Conservation (phyloP, 441 rosid genomes). For the Gossypium schwendimanii region DNA sequence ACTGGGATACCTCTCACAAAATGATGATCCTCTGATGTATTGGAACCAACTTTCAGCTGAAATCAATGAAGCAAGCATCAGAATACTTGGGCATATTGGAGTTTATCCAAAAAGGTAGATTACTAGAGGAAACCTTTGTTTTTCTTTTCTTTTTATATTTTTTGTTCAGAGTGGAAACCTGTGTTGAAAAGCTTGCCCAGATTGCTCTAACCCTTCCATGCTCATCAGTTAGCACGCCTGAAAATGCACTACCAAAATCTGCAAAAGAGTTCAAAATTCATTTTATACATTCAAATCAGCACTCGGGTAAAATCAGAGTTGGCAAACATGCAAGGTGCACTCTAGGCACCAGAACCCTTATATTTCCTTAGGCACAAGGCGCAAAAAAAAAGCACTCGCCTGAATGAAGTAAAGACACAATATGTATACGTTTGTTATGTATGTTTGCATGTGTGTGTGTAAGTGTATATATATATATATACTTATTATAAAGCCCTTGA, state of each 20-base stretch:
- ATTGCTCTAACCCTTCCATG: slow-evolving; percentile 86
- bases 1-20: slow-evolving; percentile 91
- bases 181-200: slow-evolving; percentile 95
- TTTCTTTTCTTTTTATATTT: slow-evolving; percentile 10
- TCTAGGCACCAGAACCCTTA: neutral
- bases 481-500: no score
- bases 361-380: neutral
- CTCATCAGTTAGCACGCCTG: slow-evolving; percentile 88
- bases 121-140: slow-evolving; percentile 52
- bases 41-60: slow-evolving; percentile 65
- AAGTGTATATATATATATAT: no score
- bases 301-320: slow-evolving; percentile 1
- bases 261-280: slow-evolving; percentile 24
- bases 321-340: neutral
- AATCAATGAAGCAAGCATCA: slow-evolving; percentile 21
- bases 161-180: slow-evolving; percentile 41
- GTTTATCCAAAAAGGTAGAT: slow-evolving; percentile 14
- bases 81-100: neutral
- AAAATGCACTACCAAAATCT: slow-evolving; percentile 92
- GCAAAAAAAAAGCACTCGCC: neutral
- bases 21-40: slow-evolving; percentile 80
- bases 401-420: neutral
- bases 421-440: neutral
- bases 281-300: slow-evolving; percentile 5
- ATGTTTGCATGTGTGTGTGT: neutral